A percentile compares a stretch with the other conserved stretches of the same genome.
Conservation (phyloP, 1,284 basidiomycete genomes). For the Phylloporus sp. region DNA sequence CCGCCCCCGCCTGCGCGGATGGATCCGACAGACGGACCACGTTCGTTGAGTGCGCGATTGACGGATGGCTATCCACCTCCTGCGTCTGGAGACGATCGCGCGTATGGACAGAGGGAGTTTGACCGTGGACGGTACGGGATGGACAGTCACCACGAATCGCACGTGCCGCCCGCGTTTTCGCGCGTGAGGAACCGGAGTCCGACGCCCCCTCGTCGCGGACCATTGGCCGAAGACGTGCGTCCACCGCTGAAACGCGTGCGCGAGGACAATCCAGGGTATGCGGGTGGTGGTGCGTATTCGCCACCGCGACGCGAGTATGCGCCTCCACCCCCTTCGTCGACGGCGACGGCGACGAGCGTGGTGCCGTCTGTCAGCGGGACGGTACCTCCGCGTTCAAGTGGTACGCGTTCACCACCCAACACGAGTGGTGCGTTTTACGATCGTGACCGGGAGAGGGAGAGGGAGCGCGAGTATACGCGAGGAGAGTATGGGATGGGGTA, state of each 20-base stretch:
- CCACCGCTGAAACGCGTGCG: constrained; percentile 47
- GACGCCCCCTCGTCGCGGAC: constrained; percentile 41
- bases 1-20: constrained; percentile 25
- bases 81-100: constrained; percentile 26
- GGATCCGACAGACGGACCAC: constrained; percentile 20
- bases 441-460: constrained; percentile 14
- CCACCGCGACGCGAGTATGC: constrained; percentile 35
- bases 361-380: constrained; percentile 18
- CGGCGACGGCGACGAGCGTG: constrained; percentile 17
- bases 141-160: constrained; percentile 19
- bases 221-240: constrained; percentile 42
- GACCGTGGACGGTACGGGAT: constrained; percentile 39
- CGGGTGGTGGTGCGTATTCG: constrained; percentile 33
- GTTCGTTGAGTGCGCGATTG: constrained; percentile 37
- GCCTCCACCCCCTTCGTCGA: constrained; percentile 24
- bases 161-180: constrained; percentile 28
- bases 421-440: constrained; percentile 36
- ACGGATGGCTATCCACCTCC: constrained; percentile 28
- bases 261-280: constrained; percentile 38
- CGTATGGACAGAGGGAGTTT: constrained; percentile 24
- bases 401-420: constrained; percentile 28
- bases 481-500: constrained; percentile 32
- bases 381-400: constrained; percentile 25
- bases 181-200: constrained; percentile 48
- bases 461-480: constrained; percentile 28